Conservation (phyloP, 2,329 filamentous ascomycete species). For the Claviceps purpurea region DNA sequence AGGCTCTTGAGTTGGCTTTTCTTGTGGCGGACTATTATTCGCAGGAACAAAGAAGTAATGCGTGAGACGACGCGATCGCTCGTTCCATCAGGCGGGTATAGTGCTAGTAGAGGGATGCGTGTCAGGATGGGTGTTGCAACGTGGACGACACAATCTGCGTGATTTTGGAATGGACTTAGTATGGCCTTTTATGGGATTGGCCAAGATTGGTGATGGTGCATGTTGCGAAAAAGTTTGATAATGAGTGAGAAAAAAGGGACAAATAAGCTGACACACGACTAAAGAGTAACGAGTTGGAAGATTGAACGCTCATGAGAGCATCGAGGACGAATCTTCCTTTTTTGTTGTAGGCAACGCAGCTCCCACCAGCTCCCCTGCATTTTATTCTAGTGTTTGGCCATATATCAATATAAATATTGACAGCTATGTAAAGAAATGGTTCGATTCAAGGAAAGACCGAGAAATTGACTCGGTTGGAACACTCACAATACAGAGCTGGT, state of each 20-base stretch:
- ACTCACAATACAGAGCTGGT: too few relatives aligned
- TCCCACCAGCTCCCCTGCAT: background rate
- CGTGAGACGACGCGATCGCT: background rate
- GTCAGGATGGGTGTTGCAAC: background rate
- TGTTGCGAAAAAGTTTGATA: background rate
- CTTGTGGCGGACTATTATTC: slow-evolving; percentile 72
- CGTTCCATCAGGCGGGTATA: background rate
- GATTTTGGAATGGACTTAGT: too few relatives aligned
- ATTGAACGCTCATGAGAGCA: background rate
- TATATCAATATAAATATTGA: background rate
- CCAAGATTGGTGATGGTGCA: background rate
- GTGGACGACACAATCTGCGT: background rate
- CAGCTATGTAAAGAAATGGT: background rate
- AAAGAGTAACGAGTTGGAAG: background rate
- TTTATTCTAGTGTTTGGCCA: background rate
- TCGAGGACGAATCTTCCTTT: background rate
- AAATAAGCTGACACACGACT: background rate
- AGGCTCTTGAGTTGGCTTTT: slow-evolving; percentile 89
- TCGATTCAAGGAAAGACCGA: too few relatives aligned
- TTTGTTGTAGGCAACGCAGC: background rate
- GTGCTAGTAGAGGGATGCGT: background rate
- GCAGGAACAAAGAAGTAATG: slow-evolving; percentile 16
- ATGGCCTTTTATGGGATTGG: too few relatives aligned
- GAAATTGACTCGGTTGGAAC: too few relatives aligned
- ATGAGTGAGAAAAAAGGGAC: background rate